Evolutionary conservation across 306 rosid species (phyloP), one percentile per base, ranked within the genome.

Genomic region (Quercus parvula): DNA sequence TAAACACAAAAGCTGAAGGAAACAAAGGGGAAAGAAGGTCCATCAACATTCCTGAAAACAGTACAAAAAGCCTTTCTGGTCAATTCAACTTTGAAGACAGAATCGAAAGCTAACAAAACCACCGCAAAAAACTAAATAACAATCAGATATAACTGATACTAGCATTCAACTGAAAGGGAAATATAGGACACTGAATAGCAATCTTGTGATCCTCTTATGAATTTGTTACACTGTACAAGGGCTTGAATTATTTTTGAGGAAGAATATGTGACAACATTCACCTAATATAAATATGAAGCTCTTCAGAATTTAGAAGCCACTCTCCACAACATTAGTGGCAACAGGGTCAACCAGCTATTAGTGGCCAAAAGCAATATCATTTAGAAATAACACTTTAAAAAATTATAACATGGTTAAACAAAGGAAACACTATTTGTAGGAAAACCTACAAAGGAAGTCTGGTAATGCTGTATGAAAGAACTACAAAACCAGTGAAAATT

Each of bases 41-140:
- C 99, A 95, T 95, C 80, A 95, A 88, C 99, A 95, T 92, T 78
- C 98, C 99, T 92, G 92, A 83, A 85, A 82, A 79, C 55, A 75
- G 82, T 44, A 71, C 18, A 80, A 15, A 19, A 19, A 71, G 57
- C 73, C 35, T 81, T 49, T 63, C 27, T 76, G 56, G 80, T 84
- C 84, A 81, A 74, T 25, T 58, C 69, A 71, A 20, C 57, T 31
- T 70, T 55, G 24, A 70, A 71, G 56, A 66, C 19, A 20, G 4
- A 79, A 79, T 70, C 22, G 52, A 78, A 77, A 30, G 61, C 22
- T 73, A 49, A 49, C 74, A 76, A 24, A 76, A 6, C 71, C 58
- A 69, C 71, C 58, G 62, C 71, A 56, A 71, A 49, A 30, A 18
- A 59, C 57, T 27, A 63, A 1, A 3, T 28, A 28, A n/a, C 8